A percentile compares a stretch with the other conserved stretches of the same genome.
Evolutionary conservation across 352 stramenopile genomes (phyloP).

Genomic region (Globisporangium megalacanthum): DNA sequence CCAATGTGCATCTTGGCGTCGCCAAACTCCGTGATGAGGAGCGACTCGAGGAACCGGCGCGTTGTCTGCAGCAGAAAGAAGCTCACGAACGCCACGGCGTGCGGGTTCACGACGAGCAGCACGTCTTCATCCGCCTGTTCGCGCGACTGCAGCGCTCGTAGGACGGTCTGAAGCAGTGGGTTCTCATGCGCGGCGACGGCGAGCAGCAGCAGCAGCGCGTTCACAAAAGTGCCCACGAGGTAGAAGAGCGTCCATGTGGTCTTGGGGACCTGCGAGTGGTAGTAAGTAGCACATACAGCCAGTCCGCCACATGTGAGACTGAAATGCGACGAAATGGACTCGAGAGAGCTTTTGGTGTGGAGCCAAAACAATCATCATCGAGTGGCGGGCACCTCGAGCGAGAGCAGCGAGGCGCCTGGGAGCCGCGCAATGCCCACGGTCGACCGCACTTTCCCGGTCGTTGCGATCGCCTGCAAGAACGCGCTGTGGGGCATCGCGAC

Average conservation of each 20-base stretch:
- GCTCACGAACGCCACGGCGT: slow-evolving; percentile 36
- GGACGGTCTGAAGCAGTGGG: slow-evolving; percentile 20
- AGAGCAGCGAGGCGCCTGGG: slow-evolving; percentile 22
- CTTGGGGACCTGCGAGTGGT: slow-evolving; percentile 25
- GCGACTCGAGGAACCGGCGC: slow-evolving; percentile 50
- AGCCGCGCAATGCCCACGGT: slow-evolving; percentile 18
- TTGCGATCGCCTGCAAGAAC: slow-evolving; percentile 32
- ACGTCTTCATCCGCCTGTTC: neutral
- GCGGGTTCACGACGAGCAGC: slow-evolving; percentile 24
- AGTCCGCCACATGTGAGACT: neutral
- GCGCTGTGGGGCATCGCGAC: slow-evolving; percentile 29
- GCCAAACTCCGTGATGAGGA: slow-evolving; percentile 64
- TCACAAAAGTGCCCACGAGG: slow-evolving; percentile 45
- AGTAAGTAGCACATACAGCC: neutral
- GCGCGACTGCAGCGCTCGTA: slow-evolving; percentile 30
- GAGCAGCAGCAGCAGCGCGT: slow-evolving; percentile 25
- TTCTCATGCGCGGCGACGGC: slow-evolving; percentile 25
- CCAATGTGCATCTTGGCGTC: slow-evolving; percentile 53
- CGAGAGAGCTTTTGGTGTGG: neutral
- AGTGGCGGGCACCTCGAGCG: slow-evolving; percentile 34
- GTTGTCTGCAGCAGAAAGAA: slow-evolving; percentile 51
- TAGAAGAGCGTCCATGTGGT: slow-evolving; percentile 76
- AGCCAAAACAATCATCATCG: too few relatives aligned
- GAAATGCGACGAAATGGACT: neutral
- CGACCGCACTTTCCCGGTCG: slow-evolving; percentile 39